These are phyloP conservation scores for Aspergillus indologenus DNA, from an alignment of 495 filamentous ascomycete genomes.

Conservation along the genomic window DNA sequence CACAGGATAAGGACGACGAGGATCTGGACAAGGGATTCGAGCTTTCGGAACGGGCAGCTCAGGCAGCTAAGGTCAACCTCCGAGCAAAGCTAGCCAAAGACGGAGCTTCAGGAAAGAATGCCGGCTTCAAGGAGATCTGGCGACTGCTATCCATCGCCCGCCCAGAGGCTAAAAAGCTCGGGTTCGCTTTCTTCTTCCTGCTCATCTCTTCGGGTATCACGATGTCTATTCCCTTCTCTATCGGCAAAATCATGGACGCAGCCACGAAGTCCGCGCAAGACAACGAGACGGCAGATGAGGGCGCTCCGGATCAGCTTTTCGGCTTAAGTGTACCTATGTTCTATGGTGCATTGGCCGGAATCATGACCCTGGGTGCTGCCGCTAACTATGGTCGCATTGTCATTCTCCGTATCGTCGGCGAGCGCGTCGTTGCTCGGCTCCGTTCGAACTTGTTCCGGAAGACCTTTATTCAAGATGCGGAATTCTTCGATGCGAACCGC, in stretches of 20 bases:
- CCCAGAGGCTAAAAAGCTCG: constrained; percentile 77
- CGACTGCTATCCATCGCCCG: constrained; percentile 84
- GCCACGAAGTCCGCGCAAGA: constrained; percentile 58
- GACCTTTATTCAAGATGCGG: constrained; percentile 91
- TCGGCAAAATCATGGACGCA: constrained; percentile 90
- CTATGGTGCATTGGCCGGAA: constrained; percentile 67
- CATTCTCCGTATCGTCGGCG: constrained; percentile 90
- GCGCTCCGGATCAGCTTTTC: constrained; percentile 50
- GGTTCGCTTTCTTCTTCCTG: constrained; percentile 75
- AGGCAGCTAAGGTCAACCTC: constrained; percentile 88
- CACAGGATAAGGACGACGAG: constrained; percentile 37
- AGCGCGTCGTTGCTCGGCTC: constrained; percentile 86
- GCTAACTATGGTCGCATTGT: constrained; percentile 95
- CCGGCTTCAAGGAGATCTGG: constrained; percentile 74
- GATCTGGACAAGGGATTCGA: constrained; percentile 59
- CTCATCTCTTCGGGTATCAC: constrained; percentile 85
- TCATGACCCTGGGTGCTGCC: constrained; percentile 69
- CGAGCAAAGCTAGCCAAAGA: constrained; percentile 83
- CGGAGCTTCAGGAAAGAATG: constrained; percentile 58
- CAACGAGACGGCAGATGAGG: constrained; percentile 25
- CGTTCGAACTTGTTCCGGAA: constrained; percentile 85
- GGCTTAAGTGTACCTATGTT: constrained; percentile 73
- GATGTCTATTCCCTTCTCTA: constrained; percentile 93
- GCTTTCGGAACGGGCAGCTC: constrained; percentile 72
- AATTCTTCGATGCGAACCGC: constrained; percentile 98